A percentile compares a stretch with the other conserved stretches of the same genome.
These are phyloP conservation scores for Scheffersomyces cryptocercus DNA, from an alignment of 1,139 yeast genomes.

Conservation along the genomic window DNA sequence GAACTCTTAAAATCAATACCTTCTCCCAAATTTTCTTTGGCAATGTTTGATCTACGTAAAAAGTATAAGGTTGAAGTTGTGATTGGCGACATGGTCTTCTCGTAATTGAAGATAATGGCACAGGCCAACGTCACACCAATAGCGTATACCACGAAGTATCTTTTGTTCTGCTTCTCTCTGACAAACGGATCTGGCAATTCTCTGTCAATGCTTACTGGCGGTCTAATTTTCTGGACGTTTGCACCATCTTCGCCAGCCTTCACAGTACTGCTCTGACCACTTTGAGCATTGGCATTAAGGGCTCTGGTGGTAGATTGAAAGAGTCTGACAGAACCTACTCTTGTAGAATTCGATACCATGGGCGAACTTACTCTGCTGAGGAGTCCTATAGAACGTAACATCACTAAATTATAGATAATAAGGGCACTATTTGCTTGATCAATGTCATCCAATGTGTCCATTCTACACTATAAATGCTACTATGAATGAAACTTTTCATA, in stretches of 20 bases:
- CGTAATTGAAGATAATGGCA: constrained; percentile 82
- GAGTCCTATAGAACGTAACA: no score
- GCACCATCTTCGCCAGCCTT: constrained; percentile 1
- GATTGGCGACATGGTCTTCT: constrained; percentile 84
- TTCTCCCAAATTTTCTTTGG: constrained; percentile 67
- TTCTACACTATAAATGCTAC: no score
- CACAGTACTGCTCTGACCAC: no score
- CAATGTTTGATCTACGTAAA: constrained; percentile 72
- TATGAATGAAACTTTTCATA: no score
- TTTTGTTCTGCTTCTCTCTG: constrained; percentile 50
- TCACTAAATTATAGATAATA: no score
- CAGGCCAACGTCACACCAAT: constrained; percentile 66
- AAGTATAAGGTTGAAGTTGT: constrained; percentile 86
- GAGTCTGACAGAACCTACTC: no score
- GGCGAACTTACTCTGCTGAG: no score
- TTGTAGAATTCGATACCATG: no score
- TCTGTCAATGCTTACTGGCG: constrained; percentile 59
- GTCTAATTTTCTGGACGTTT: constrained; percentile 4
- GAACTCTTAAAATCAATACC: constrained; percentile 68
- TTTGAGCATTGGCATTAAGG: no score
- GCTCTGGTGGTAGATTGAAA: neutral
- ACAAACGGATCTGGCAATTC: constrained; percentile 77
- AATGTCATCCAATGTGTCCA: no score
- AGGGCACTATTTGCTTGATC: no score
- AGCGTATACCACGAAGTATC: constrained; percentile 61